phyloP scores from a whole-genome alignment of 805 yeast genomes.

The Monosporozyma solicola region DNA sequence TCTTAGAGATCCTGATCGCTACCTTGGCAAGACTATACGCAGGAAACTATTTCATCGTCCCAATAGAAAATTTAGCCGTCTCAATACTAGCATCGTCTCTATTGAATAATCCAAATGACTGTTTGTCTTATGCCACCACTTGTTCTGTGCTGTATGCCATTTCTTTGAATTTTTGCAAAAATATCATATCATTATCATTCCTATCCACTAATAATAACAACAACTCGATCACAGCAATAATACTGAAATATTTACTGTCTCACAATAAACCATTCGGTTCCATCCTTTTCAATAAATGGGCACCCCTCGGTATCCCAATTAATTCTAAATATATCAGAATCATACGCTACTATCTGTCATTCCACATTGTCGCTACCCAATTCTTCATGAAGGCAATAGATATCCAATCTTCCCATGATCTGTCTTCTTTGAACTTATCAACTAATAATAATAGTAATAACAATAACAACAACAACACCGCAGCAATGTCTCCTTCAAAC shows the following conservation, averaged over 20 bases:
- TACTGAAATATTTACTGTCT: not conserved
- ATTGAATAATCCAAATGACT: constrained; percentile 25
- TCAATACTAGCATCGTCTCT: constrained; percentile 27
- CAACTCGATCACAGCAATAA: not conserved
- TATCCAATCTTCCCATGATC: not conserved
- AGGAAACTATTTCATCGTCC: constrained; percentile 15
- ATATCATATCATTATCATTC: constrained; percentile 4
- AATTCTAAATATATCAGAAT: constrained; percentile 1
- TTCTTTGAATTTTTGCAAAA: constrained; percentile 11
- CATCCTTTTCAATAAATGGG: not conserved
- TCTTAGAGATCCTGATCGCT: constrained; percentile 10
- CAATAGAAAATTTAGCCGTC: constrained; percentile 22
- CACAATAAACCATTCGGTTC: not conserved
- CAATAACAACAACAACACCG: not conserved
- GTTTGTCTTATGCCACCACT: constrained; percentile 23
- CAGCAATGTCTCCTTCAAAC: not conserved
- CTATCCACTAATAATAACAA: not conserved
- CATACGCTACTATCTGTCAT: constrained; percentile 17
- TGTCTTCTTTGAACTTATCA: not conserved
- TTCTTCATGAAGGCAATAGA: constrained; percentile 3
- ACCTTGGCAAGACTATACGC: constrained; percentile 16
- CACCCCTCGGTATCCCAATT: not conserved
- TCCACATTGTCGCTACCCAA: constrained; percentile 24
- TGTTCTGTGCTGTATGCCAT: constrained; percentile 23
- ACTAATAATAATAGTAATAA: not conserved